Base-by-base conservation (phyloP, 2,329 filamentous ascomycete species). In the Venturia effusa region DNA sequence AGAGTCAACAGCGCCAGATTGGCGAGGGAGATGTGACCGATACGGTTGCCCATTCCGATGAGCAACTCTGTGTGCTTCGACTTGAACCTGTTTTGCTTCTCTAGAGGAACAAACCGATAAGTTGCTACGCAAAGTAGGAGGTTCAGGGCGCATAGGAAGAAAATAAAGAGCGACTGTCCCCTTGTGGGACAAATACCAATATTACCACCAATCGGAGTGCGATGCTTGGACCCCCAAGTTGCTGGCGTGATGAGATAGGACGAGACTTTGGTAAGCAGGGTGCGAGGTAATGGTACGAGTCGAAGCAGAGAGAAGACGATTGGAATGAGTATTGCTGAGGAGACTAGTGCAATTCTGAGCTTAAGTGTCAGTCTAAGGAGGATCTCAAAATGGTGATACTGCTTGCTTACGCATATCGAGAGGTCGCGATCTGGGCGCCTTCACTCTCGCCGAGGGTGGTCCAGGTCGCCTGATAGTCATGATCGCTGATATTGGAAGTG, bases 161-260 rank as follows among this genome's bases (percentile, higher is more conserved):
- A 48, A 37, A 83, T 77, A 67, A 78, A 81, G 11, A 81, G 62
- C 6, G 71, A 68, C 54, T 81, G 80, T 0, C 78, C 78, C 0
- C 73, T 64, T 0, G 76, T 80, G 0, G 79, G 79, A 2, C 71
- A 45, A 45, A 63, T 77, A 76, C 1, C 74, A 71, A 13, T 74
- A 69, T 3, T 70, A 68, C 0, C 7, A n/a, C n/a, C 41, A 71
- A 43, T 71, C 65, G 24, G n/a, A n/a, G n/a, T n/a, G n/a, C n/a
- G n/a, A n/a, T 73, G 68, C 62, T 74, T 73, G 1, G 68, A 71
- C 10, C 73, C 70, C 60, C 76, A 67, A n/a, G 68, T 61, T 43
- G 67, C 68, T 0, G 75, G 74, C 43, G 71, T 74, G 48, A 73
- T 64, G n/a, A 75, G 54, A 64, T 71, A 74, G 10, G 73, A 71